Percentiles rank a stretch among this genome's conserved stretches.
phyloP scores from a whole-genome alignment of 768 basidiomycete genomes.

The Sporobolomyces pararoseus region DNA sequence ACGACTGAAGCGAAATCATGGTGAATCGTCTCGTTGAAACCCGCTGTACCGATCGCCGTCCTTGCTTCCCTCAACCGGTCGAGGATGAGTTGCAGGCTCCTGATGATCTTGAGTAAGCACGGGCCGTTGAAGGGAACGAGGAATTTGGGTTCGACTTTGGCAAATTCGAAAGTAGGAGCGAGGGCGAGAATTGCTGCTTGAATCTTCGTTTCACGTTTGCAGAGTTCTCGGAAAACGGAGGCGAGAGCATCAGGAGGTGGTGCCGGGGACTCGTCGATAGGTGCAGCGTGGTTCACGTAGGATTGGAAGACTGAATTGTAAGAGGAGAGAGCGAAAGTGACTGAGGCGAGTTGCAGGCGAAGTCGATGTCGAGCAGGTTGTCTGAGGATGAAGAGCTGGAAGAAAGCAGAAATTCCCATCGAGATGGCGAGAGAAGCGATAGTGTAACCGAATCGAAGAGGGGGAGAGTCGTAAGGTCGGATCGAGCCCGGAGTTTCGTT shows the following conservation, averaged over 20 bases:
- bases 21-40: conserved; percentile 35
- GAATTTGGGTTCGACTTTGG: conserved; percentile 31
- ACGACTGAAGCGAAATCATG: conserved; percentile 31
- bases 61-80: conserved; percentile 32
- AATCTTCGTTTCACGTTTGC: conserved; percentile 29
- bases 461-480: conserved; percentile 20
- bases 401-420: conserved; percentile 33
- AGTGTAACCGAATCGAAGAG: conserved; percentile 33
- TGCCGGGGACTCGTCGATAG: conserved; percentile 28
- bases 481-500: conserved; percentile 19
- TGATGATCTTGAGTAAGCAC: conserved; percentile 31
- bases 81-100: conserved; percentile 34
- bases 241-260: conserved; percentile 33
- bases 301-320: conserved; percentile 38
- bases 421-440: conserved; percentile 30
- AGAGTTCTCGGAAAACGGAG: conserved; percentile 24
- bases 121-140: conserved; percentile 30
- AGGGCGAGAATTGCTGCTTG: conserved; percentile 36
- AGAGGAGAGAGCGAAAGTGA: conserved; percentile 33
- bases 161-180: conserved; percentile 37
- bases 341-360: conserved; percentile 30
- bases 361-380: conserved; percentile 37
- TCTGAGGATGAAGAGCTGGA: conserved; percentile 40
- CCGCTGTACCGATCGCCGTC: conserved; percentile 32
- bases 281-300: conserved; percentile 38